These are phyloP conservation scores for Neurospora crassa DNA, from an alignment of 2,329 filamentous ascomycete species.

Conservation along the genomic window DNA sequence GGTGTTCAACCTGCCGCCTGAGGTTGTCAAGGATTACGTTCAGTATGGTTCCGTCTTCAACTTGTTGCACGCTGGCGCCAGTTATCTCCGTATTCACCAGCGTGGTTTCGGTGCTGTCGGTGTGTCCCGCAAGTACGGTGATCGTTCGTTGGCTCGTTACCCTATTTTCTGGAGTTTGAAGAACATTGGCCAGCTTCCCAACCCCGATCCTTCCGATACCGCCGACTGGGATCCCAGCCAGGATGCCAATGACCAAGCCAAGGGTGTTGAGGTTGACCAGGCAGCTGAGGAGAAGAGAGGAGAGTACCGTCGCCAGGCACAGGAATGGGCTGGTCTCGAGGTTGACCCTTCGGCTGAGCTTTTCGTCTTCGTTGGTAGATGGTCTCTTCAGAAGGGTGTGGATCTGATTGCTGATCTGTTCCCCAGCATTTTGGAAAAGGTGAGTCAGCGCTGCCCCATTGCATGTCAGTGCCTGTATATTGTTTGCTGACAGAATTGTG, in stretches of 20 bases:
- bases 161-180: constrained; percentile 61
- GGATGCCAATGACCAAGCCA: constrained; percentile 30
- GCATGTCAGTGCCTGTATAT: background rate
- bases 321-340: constrained; percentile 57
- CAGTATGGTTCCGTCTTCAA: constrained; percentile 64
- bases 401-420: constrained; percentile 61
- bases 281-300: constrained; percentile 43
- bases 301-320: constrained; percentile 49
- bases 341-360: constrained; percentile 53
- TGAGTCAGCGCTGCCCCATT: background rate
- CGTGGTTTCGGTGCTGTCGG: constrained; percentile 59
- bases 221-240: constrained; percentile 47
- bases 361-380: constrained; percentile 59
- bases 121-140: constrained; percentile 59
- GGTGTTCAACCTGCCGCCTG: constrained; percentile 51
- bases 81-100: constrained; percentile 56
- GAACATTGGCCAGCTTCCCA: constrained; percentile 53
- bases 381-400: constrained; percentile 61
- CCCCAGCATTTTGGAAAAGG: constrained; percentile 48
- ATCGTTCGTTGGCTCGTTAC: constrained; percentile 55
- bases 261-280: constrained; percentile 41
- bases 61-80: constrained; percentile 55
- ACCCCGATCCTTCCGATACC: constrained; percentile 56
- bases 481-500: background rate
- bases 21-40: constrained; percentile 50